Evolutionary conservation across 306 rosid species (phyloP).

Genomic region (Fragaria nilgerrensis): DNA sequence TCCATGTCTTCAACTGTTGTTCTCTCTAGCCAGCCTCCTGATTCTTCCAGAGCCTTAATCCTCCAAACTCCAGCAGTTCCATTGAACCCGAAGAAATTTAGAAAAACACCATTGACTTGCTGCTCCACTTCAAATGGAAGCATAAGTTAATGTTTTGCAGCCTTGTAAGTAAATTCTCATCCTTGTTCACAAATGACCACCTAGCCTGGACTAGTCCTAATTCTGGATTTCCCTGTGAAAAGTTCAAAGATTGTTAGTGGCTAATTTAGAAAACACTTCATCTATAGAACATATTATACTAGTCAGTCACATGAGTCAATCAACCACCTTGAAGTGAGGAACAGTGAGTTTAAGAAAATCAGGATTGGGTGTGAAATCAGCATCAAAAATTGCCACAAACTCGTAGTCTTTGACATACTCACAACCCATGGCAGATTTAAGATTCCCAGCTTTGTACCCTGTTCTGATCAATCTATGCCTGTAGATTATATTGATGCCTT

Average conservation of each 20-base stretch:
- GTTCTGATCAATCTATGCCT: constrained; percentile 90
- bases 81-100: constrained; percentile 95
- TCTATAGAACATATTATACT: not conserved
- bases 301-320: not conserved
- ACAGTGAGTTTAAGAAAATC: constrained; percentile 82
- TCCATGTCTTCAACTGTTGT: constrained; percentile 99
- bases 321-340: constrained; percentile 85
- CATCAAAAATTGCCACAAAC: constrained; percentile 89
- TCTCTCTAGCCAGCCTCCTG: constrained; percentile 98
- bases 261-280: not conserved
- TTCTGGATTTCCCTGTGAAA: constrained; percentile 80
- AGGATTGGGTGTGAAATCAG: constrained; percentile 91
- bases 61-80: constrained; percentile 99
- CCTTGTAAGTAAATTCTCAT: constrained; percentile 89
- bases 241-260: constrained; percentile 13
- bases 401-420: constrained; percentile 88
- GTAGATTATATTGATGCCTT: constrained; percentile 80
- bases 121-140: constrained; percentile 99
- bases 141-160: constrained; percentile 93
- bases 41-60: constrained; percentile 84
- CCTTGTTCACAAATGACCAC: constrained; percentile 94
- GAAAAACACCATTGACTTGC: constrained; percentile 89
- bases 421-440: constrained; percentile 91
- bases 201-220: constrained; percentile 95
- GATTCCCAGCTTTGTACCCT: constrained; percentile 98